Conservation (phyloP, 805 yeast genomes). For the Millerozyma acaciae region DNA sequence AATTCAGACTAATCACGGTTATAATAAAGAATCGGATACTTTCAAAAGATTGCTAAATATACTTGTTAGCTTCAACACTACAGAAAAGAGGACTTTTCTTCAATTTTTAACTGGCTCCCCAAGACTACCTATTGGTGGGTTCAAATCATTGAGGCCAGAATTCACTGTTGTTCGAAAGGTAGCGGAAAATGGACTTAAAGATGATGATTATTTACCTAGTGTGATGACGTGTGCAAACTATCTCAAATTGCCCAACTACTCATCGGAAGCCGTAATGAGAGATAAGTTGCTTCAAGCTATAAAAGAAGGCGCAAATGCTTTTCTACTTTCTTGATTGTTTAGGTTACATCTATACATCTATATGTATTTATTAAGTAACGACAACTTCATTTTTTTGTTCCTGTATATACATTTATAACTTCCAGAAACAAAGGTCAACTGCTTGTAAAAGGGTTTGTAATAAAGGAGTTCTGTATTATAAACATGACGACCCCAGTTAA, state of each 20-base stretch:
- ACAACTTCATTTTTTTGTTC: background rate
- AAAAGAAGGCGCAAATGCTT: conserved; percentile 84
- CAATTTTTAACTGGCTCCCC: conserved; percentile 94
- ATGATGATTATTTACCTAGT: conserved; percentile 87
- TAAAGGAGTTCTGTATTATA: too few species aligned
- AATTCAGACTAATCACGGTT: conserved; percentile 88
- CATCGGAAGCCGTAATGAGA: conserved; percentile 56
- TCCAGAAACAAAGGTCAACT: too few species aligned
- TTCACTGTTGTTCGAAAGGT: conserved; percentile 84
- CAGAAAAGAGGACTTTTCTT: conserved; percentile 67
- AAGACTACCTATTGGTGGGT: conserved; percentile 90
- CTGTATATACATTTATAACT: too few species aligned
- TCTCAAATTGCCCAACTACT: conserved; percentile 81
- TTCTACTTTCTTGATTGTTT: conserved; percentile 62
- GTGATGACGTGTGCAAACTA: conserved; percentile 99
- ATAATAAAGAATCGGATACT: conserved; percentile 61
- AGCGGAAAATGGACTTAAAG: conserved; percentile 61
- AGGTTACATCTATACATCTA: too few species aligned
- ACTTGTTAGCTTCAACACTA: conserved; percentile 48
- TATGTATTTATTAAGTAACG: too few species aligned
- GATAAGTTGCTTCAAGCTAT: conserved; percentile 65
- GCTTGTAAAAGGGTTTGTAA: background rate
- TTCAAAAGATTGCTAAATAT: conserved; percentile 60
- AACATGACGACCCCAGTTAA: conserved; percentile 18
- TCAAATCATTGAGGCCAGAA: conserved; percentile 73